Evolutionary conservation across 2,329 filamentous ascomycete genomes (phyloP), one percentile per base, ranked within the genome.

Genomic region (Hypoxylon sp.): DNA sequence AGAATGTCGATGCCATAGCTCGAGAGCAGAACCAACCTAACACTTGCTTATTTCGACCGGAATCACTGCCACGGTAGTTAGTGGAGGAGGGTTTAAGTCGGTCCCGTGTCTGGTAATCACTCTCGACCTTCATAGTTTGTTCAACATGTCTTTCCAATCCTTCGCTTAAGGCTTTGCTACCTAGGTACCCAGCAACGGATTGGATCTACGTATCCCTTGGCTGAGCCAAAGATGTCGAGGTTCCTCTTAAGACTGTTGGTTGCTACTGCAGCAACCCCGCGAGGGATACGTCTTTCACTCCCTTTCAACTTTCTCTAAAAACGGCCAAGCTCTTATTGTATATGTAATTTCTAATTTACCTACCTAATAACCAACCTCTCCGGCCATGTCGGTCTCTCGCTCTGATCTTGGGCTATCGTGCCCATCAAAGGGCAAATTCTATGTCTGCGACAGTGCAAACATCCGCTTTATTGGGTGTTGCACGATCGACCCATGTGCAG

Each of bases 391-490:
- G 36, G 48, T 64, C 34, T 49, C 63, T 51, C 56, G 48, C 32
- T 30, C 41, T 43, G 64, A 72, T n/a, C 67, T 79, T 36, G 71
- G 74, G 13, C 69, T 77, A 14, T 73, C 74, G 0, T 80, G 79
- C 60, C 77, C 78, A 2, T 72, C 60, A 13, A 64, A 50, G 45
- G 68, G 68, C 36, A 58, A 66, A 19, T 70, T 70, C 59, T 79
- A 79, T 63, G 73, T 78, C 3, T 80, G 79, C 57, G 74, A 73
- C 23, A 66, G 66, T 0, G 74, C 72, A 10, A 73, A 72, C 7
- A 71, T 76, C 14, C 74, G 74, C 2, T 82, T 82, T 46, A 75
- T 82, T 21, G 81, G 81, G 7, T 82, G 80, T 65, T 82, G 80
- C 63, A 71, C 72, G 5, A 61, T 72, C 19, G 76, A 82, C 49